Conservation (phyloP, 192 early-diverging fungal genomes). For the Coemansia sp. region DNA sequence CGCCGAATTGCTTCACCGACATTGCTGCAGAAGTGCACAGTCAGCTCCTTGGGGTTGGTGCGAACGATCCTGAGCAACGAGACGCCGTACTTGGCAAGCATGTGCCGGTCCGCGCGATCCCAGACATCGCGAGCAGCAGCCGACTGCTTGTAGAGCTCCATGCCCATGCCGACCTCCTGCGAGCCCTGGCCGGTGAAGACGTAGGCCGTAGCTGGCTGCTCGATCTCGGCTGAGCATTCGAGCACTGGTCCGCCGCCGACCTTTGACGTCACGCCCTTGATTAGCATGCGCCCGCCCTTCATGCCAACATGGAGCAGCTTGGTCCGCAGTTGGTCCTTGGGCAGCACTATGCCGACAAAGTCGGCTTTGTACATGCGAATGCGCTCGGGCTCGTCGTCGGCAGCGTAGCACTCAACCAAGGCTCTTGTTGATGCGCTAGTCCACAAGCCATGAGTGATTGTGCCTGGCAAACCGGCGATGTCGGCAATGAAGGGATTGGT, state of each 20-base stretch:
- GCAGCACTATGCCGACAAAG: constrained; percentile 92
- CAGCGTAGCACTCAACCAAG: constrained; percentile 87
- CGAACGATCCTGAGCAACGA: constrained; percentile 92
- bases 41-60: constrained; percentile 66
- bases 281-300: constrained; percentile 88
- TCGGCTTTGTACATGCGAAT: constrained; percentile 77
- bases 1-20: constrained; percentile 80
- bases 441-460: constrained; percentile 97
- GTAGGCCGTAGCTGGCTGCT: constrained; percentile 87
- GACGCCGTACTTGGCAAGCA: constrained; percentile 82
- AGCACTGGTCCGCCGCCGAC: constrained; percentile 71
- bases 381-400: constrained; percentile 84
- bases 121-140: constrained; percentile 82
- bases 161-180: constrained; percentile 95
- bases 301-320: constrained; percentile 91
- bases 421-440: constrained; percentile 88
- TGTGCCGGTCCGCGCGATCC: constrained; percentile 92
- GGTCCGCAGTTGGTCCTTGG: constrained; percentile 80
- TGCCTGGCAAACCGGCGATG: constrained; percentile 81
- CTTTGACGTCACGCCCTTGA: constrained; percentile 85
- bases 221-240: constrained; percentile 81
- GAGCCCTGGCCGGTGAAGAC: constrained; percentile 98
- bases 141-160: constrained; percentile 86
- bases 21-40: constrained; percentile 82
- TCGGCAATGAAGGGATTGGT: constrained; percentile 93